phyloP scores from a whole-genome alignment of 768 basidiomycete species.

The Suillus ampliporus region DNA sequence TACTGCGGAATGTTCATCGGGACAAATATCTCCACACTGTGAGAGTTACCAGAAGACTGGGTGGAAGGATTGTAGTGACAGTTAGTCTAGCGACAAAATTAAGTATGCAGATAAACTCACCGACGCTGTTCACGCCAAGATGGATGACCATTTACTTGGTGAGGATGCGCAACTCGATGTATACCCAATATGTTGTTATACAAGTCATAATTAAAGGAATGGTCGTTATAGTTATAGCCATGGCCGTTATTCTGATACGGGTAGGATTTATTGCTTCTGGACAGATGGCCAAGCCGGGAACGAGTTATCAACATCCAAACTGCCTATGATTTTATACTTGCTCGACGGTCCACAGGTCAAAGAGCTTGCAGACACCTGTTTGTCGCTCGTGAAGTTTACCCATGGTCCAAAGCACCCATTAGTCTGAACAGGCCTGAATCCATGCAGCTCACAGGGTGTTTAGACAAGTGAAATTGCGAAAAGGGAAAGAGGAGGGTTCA shows the following conservation, averaged over 20 bases:
- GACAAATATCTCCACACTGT: background rate
- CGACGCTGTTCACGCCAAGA: background rate
- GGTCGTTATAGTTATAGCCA: background rate
- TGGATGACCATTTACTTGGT: background rate
- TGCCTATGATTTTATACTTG: background rate
- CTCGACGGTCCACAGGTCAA: background rate
- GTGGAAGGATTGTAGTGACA: background rate
- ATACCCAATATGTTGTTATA: slow-evolving; percentile 6
- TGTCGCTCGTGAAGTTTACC: background rate
- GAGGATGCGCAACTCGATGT: background rate
- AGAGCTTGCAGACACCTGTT: background rate
- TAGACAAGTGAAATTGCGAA: background rate
- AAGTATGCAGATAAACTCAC: background rate
- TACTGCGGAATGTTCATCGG: slow-evolving; percentile 3
- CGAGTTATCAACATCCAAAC: background rate
- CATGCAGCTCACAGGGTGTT: background rate
- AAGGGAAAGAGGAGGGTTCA: background rate
- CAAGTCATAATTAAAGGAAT: background rate
- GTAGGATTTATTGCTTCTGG: slow-evolving; percentile 1
- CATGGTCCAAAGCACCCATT: background rate
- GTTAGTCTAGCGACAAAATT: background rate
- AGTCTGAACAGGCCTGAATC: background rate
- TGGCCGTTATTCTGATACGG: background rate
- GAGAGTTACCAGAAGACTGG: background rate
- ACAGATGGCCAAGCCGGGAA: background rate